Conservation (phyloP, 257 asterid genomes). For the Capsicum baccatum region DNA sequence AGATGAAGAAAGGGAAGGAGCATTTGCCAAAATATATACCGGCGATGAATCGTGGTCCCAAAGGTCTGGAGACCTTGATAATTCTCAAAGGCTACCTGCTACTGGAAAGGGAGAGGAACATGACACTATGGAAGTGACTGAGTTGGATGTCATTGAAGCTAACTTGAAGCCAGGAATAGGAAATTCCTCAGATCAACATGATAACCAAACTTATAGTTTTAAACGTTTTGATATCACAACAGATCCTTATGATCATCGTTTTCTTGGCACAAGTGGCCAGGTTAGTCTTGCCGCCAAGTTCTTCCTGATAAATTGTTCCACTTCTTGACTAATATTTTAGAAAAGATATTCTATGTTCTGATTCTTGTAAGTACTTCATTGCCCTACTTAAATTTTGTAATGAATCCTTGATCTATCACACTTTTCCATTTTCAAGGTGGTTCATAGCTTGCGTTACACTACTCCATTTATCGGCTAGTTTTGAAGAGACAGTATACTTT, state of each 20-base stretch:
- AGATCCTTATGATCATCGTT: constrained; percentile 88
- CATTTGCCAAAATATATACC: constrained; percentile 37
- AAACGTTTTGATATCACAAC: constrained; percentile 81
- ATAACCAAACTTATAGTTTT: constrained; percentile 54
- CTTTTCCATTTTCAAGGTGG: neutral
- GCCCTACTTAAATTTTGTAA: neutral
- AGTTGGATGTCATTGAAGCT: constrained; percentile 56
- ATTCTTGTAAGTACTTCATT: neutral
- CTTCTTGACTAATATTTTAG: constrained; percentile 7
- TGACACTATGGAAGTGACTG: constrained; percentile 46
- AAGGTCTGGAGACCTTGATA: constrained; percentile 47
- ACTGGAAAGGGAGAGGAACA: constrained; percentile 48
- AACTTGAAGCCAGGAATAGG: constrained; percentile 48
- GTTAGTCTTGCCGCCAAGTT: constrained; percentile 48
- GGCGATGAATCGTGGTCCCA: constrained; percentile 59
- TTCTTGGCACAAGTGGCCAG: constrained; percentile 65
- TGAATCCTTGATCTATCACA: neutral
- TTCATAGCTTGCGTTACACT: neutral
- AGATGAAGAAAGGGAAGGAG: constrained; percentile 52
- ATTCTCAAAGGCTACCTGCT: constrained; percentile 45
- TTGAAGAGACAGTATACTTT: neutral
- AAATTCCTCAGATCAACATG: constrained; percentile 39
- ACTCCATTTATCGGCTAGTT: constrained; percentile 6
- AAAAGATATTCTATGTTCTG: constrained; percentile 1
- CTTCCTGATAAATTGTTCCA: constrained; percentile 8